Evolutionary conservation across 1,284 basidiomycete species (phyloP), one percentile per base, ranked within the genome.

Genomic region (Puccinia coronata): DNA sequence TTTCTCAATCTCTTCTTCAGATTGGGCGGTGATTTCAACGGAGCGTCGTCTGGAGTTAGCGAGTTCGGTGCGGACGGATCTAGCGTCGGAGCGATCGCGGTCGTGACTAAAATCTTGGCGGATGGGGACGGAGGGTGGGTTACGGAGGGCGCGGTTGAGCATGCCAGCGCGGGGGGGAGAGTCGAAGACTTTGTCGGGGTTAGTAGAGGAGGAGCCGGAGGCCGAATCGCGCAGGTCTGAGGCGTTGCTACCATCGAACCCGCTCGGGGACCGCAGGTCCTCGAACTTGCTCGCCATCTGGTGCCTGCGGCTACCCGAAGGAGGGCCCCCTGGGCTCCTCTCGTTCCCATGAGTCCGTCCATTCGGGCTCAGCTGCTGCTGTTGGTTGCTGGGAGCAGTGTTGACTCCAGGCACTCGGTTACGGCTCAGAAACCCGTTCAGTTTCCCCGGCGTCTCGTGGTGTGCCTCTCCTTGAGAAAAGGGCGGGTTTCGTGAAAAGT

Each of bases 1-100:
- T 39, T 63, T 80, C 12, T 86, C 86, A 85, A 86, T 57, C 85
- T 86, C 71, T 83, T 84, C 80, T 85, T 86, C 51, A 83, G 25
- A 43, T 20, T 70, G 43, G 57, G 76, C 28, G 12, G 25, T 47
- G 43, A 70, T 47, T 43, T 51, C 72, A 28, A 59, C 55, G 55
- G 49, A n/a, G 55, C 14, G 57, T 41, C 34, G 49, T 47, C 23
- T 28, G 34, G 25, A 41, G 11, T 12, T 51, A 23, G 49, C 25
- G 18, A 23, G 69, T 34, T 70, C 63, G 11, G 61, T 53, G 25
- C 25, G 41, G 49, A 65, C 53, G 16, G 28, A 72, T 65, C n/a
- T 51, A 28, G 47, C 57, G 51, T 39, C n/a, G 12, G 39, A 43
- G 23, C 41, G 49, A 51, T 55, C 51, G 55, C 25, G 36, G 49